These are phyloP conservation scores for Atalantia buxifolia DNA, from an alignment of 345 rosid species.

Conservation along the genomic window DNA sequence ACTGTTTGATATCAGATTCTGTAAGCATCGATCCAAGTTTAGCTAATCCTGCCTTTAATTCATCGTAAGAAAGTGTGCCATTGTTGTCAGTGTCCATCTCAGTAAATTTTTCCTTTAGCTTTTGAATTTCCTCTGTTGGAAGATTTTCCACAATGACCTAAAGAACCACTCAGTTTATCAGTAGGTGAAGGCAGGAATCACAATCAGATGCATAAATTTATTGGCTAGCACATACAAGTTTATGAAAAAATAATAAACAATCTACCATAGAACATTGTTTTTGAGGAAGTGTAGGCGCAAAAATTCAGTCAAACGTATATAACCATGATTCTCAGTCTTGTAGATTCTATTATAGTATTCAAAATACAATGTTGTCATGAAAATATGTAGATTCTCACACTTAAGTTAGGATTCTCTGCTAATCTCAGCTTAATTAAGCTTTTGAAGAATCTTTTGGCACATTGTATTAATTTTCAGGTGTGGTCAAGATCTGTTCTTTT, in stretches of 20 bases:
- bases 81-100: conserved; percentile 84
- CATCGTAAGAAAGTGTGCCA: conserved; percentile 79
- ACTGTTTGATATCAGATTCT: conserved; percentile 70
- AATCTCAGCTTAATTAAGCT: conserved; percentile 12
- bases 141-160: conserved; percentile 58
- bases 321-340: no score
- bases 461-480: no score
- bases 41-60: conserved; percentile 69
- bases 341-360: no score
- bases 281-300: not conserved
- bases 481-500: no score
- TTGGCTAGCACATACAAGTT: conserved; percentile 22
- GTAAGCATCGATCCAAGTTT: conserved; percentile 76
- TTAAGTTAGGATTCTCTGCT: not conserved
- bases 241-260: not conserved
- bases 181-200: no score
- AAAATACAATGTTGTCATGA: no score
- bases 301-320: no score
- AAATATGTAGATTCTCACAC: no score
- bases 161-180: no score
- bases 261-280: not conserved
- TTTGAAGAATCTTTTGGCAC: no score
- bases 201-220: not conserved
- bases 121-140: conserved; percentile 73
- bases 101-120: conserved; percentile 69